Evolutionary conservation across 176 grass and related monocot species (phyloP).

Genomic region (Phragmites australis): DNA sequence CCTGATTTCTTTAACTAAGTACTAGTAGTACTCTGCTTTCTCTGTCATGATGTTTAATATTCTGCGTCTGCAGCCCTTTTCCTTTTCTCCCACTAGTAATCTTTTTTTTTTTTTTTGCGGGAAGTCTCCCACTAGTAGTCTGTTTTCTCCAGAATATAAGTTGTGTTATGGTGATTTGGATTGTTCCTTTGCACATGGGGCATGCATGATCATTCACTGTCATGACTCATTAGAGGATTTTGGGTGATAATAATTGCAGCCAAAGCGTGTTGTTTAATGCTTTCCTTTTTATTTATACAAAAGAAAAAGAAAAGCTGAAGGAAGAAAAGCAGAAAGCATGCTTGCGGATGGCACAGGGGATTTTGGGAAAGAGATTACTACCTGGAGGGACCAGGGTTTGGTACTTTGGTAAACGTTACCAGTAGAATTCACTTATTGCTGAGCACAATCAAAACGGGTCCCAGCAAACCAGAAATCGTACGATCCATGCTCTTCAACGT

Average conservation of each 20-base stretch:
- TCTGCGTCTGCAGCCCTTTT: not conserved
- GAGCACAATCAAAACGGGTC: not conserved
- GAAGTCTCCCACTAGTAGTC: not conserved
- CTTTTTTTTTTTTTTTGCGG: not conserved
- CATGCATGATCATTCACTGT: not conserved
- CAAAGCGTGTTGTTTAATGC: not conserved
- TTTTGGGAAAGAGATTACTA: not conserved
- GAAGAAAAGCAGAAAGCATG: not conserved
- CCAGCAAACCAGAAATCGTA: not conserved
- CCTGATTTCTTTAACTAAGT: not conserved
- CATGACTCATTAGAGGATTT: conserved; percentile 3
- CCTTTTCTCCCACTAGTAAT: not conserved
- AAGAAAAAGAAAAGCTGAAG: not conserved
- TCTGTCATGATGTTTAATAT: not conserved
- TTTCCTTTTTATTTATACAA: not conserved
- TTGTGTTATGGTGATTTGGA: conserved; percentile 15
- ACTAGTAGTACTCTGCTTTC: not conserved
- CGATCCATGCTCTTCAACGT: not conserved
- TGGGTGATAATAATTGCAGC: not conserved
- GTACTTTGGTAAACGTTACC: conserved; percentile 2
- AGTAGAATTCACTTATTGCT: not conserved
- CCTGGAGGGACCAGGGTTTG: not conserved
- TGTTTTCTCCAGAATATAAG: not conserved
- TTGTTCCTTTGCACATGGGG: conserved; percentile 40
- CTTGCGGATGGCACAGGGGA: not conserved